These are phyloP conservation scores for Suhomyces kilbournensis DNA, from an alignment of 805 yeast species.

Conservation along the genomic window DNA sequence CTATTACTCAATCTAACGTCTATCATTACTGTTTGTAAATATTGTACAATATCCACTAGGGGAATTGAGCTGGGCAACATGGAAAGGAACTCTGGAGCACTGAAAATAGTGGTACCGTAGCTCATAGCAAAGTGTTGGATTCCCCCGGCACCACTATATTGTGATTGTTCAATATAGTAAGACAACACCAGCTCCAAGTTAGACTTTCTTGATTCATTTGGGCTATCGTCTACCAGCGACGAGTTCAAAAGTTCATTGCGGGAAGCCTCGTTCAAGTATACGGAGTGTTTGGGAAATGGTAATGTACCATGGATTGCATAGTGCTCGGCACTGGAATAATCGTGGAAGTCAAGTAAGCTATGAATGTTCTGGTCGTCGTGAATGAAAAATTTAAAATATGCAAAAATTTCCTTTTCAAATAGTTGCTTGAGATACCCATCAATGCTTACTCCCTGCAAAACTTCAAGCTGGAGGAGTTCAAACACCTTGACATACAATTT, in stretches of 20 bases:
- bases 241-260: neutral
- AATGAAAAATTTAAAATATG: neutral
- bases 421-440: neutral
- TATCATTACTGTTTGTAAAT: conserved; percentile 18
- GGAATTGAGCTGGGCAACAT: conserved; percentile 32
- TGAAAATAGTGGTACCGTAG: conserved; percentile 20
- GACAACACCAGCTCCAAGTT: neutral
- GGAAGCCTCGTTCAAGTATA: neutral
- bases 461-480: conserved; percentile 24
- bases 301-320: conserved; percentile 19
- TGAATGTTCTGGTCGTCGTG: neutral
- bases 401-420: neutral
- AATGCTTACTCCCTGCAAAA: neutral
- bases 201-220: neutral
- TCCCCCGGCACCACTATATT: conserved; percentile 11
- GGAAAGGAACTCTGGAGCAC: conserved; percentile 24
- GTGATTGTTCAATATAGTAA: conserved; percentile 1
- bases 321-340: conserved; percentile 35
- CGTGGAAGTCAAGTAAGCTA: conserved; percentile 20
- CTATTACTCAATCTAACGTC: conserved; percentile 18
- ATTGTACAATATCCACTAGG: conserved; percentile 26
- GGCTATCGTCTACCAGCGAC: neutral
- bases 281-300: conserved; percentile 16
- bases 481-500: conserved; percentile 30
- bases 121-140: conserved; percentile 27